Percentiles rank a stretch among this genome's conserved stretches.
These are phyloP conservation scores for Aspergillus asperescens DNA, from an alignment of 495 filamentous ascomycete genomes.

Conservation along the genomic window DNA sequence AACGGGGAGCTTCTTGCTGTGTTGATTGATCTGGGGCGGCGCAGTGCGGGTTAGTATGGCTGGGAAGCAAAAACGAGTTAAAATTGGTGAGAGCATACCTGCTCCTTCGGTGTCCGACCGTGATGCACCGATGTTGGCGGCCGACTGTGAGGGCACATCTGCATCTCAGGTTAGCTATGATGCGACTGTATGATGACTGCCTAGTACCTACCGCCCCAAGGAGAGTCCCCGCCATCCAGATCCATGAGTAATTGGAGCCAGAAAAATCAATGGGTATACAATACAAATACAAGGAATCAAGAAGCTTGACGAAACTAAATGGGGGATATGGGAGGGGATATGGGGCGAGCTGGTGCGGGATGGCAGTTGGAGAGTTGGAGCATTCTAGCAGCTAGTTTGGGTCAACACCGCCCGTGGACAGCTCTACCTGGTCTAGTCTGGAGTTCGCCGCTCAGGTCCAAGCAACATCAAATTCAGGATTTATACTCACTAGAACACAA, in stretches of 20 bases:
- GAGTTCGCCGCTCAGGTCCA: slow-evolving; percentile 1
- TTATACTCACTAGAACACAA: not conserved
- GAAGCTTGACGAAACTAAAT: not conserved
- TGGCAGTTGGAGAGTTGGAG: slow-evolving; percentile 24
- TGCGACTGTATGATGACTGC: slow-evolving; percentile 35
- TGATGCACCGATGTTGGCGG: slow-evolving; percentile 27
- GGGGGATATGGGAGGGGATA: slow-evolving; percentile 9
- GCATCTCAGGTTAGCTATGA: slow-evolving; percentile 20
- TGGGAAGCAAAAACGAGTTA: slow-evolving; percentile 12
- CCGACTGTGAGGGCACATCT: slow-evolving; percentile 57
- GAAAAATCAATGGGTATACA: not conserved
- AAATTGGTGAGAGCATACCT: slow-evolving; percentile 22
- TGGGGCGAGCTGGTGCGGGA: slow-evolving; percentile 21
- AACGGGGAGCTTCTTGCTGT: slow-evolving; percentile 38
- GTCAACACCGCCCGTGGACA: slow-evolving; percentile 27
- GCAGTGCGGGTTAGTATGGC: slow-evolving; percentile 30
- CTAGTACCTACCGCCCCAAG: slow-evolving; percentile 60
- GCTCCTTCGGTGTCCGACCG: slow-evolving; percentile 25
- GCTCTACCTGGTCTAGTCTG: slow-evolving; percentile 6
- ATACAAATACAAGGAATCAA: not conserved
- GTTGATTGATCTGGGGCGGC: slow-evolving; percentile 32
- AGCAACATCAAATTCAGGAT: not conserved
- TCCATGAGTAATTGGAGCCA: slow-evolving; percentile 38
- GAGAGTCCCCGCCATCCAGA: slow-evolving; percentile 61
- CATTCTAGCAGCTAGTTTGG: slow-evolving; percentile 16